Conservation (phyloP, 73 alveolate genomes). For the Uronychia setigera region DNA sequence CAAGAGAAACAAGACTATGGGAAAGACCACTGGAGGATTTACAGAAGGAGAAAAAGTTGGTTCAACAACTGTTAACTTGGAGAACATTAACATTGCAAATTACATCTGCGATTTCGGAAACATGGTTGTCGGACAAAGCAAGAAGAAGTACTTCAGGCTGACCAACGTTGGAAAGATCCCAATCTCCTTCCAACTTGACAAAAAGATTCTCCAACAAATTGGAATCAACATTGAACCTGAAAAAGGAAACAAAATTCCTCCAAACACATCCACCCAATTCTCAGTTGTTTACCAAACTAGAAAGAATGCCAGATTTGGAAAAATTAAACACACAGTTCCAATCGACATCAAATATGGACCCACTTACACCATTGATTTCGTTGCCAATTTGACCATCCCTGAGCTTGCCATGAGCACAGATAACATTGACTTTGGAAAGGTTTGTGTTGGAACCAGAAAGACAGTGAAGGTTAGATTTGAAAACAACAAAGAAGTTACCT, state of each 20-base stretch:
- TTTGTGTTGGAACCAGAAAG: constrained; percentile 92
- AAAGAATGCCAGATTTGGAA: constrained; percentile 94
- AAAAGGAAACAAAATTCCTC: constrained; percentile 71
- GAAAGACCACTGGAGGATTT: constrained; percentile 1
- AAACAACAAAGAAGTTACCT: constrained; percentile 96
- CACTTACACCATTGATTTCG: constrained; percentile 88
- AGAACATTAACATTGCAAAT: constrained; percentile 59
- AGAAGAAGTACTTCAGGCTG: constrained; percentile 70
- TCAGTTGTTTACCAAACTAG: constrained; percentile 68
- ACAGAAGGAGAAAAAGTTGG: background rate
- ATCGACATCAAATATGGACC: constrained; percentile 96
- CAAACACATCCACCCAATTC: constrained; percentile 63
- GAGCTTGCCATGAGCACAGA: constrained; percentile 91
- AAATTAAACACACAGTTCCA: constrained; percentile 85
- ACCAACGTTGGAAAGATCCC: constrained; percentile 76
- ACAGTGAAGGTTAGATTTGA: constrained; percentile 93
- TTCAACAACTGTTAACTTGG: constrained; percentile 12
- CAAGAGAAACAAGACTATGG: background rate
- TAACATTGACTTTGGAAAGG: constrained; percentile 96
- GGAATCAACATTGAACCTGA: constrained; percentile 88
- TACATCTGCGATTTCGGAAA: constrained; percentile 91
- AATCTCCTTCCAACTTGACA: constrained; percentile 74
- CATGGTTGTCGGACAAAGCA: constrained; percentile 80
- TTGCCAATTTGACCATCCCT: constrained; percentile 97
- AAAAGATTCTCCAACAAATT: constrained; percentile 60